A percentile compares a stretch with the other conserved stretches of the same genome.
Evolutionary conservation across 371 early-diverging fungal species (phyloP).

Genomic region (Mucor ambiguus): DNA sequence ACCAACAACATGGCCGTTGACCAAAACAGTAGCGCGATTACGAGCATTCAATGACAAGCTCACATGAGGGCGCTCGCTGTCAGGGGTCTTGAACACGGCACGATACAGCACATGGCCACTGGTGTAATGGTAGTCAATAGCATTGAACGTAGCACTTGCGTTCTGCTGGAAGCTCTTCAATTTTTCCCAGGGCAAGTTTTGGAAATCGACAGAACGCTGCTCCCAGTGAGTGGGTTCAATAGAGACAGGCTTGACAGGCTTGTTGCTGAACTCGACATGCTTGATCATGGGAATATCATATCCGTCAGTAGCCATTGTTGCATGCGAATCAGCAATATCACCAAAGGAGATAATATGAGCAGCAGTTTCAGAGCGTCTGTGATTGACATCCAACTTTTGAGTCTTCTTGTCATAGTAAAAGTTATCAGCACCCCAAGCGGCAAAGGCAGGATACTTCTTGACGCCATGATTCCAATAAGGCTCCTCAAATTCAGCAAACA

Average conservation of each 20-base stretch:
- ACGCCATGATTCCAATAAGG: slow-evolving; percentile 48
- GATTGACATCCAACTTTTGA: slow-evolving; percentile 33
- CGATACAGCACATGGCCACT: slow-evolving; percentile 74
- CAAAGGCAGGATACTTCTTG: slow-evolving; percentile 32
- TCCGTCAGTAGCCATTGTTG: slow-evolving; percentile 2
- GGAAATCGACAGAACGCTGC: slow-evolving; percentile 35
- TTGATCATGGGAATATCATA: slow-evolving; percentile 34
- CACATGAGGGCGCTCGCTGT: slow-evolving; percentile 23
- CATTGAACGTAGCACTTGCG: slow-evolving; percentile 24
- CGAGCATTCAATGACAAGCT: slow-evolving; percentile 67
- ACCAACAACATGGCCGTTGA: slow-evolving; percentile 72
- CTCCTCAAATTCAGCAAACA: slow-evolving; percentile 61
- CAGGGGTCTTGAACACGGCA: slow-evolving; percentile 29
- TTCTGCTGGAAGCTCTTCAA: slow-evolving; percentile 30
- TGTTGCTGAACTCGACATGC: slow-evolving; percentile 16
- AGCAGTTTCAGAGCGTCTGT: slow-evolving; percentile 24
- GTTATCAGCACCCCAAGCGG: slow-evolving; percentile 56
- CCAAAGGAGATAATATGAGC: slow-evolving; percentile 39
- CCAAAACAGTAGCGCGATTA: slow-evolving; percentile 68
- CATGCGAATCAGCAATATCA: slow-evolving; percentile 13
- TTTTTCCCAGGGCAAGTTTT: slow-evolving; percentile 45
- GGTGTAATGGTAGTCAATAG: slow-evolving; percentile 64
- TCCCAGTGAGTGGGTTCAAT: slow-evolving; percentile 35
- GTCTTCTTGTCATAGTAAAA: slow-evolving; percentile 36
- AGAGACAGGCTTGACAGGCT: slow-evolving; percentile 23